phyloP scores from a whole-genome alignment of 495 filamentous ascomycete genomes.

The Penicillium antarcticum region DNA sequence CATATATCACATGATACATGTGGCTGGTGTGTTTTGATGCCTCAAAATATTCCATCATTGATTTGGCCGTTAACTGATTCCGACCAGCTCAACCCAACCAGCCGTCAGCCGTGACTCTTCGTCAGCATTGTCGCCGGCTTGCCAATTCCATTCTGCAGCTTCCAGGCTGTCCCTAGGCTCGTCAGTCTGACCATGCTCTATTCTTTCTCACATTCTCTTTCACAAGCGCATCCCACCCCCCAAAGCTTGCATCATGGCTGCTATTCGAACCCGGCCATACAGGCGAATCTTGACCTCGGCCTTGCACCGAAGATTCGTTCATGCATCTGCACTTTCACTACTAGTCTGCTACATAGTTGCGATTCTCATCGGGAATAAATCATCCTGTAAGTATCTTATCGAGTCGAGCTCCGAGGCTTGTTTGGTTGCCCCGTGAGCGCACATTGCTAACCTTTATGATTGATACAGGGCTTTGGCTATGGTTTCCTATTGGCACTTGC shows the following conservation, averaged over 20 bases:
- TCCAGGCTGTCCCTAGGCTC: conserved; percentile 5
- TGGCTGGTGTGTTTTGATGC: conserved; percentile 45
- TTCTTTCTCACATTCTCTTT: conserved; percentile 19
- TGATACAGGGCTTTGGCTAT: conserved; percentile 70
- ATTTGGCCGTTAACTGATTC: conserved; percentile 10
- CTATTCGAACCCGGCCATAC: conserved; percentile 56
- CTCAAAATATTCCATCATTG: conserved; percentile 27
- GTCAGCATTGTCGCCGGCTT: conserved; percentile 4
- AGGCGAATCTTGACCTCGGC: conserved; percentile 88
- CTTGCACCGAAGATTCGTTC: conserved; percentile 80
- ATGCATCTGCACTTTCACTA: conserved; percentile 63
- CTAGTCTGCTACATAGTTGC: conserved; percentile 72
- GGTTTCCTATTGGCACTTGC: conserved; percentile 76
- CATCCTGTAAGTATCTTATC: conserved; percentile 54
- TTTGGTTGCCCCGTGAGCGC: not conserved
- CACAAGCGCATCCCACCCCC: conserved; percentile 27
- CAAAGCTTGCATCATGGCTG: conserved; percentile 43
- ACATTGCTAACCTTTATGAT: not conserved
- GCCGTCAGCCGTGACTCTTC: conserved; percentile 2
- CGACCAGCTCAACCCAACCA: conserved; percentile 4
- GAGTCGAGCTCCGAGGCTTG: not conserved
- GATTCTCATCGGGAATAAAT: conserved; percentile 65
- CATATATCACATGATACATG: conserved; percentile 26
- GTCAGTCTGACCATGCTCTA: conserved; percentile 36
- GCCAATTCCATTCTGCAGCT: conserved; percentile 4